phyloP scores from a whole-genome alignment of 2,329 filamentous ascomycete genomes.

The Nectriaceae sp. region DNA sequence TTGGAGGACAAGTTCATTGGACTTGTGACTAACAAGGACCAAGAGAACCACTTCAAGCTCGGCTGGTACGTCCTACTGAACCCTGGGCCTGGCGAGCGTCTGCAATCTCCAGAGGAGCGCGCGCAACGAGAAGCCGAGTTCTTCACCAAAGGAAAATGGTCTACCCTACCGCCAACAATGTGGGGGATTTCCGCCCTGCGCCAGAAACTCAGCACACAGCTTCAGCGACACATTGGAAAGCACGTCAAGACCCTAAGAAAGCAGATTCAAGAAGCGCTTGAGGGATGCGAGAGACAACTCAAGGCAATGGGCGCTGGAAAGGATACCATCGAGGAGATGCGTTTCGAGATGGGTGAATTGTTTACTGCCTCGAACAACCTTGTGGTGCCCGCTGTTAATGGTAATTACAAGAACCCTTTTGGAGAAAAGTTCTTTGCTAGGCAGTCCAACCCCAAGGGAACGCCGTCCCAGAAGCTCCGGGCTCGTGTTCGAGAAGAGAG shows the following conservation, averaged over 20 bases:
- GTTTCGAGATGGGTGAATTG: conserved; percentile 54
- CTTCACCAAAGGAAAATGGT: conserved; percentile 52
- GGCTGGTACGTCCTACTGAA: conserved; percentile 56
- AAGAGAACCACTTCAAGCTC: conserved; percentile 51
- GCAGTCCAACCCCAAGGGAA: conserved; percentile 50
- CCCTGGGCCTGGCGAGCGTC: conserved; percentile 48
- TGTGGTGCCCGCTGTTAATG: conserved; percentile 55
- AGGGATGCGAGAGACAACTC: conserved; percentile 51
- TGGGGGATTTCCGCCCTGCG: conserved; percentile 49
- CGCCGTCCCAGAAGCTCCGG: conserved; percentile 52
- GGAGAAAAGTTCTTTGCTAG: conserved; percentile 53
- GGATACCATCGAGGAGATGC: conserved; percentile 55
- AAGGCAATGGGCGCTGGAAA: conserved; percentile 52
- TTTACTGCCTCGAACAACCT: conserved; percentile 55
- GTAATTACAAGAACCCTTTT: conserved; percentile 57
- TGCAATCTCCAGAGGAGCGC: conserved; percentile 45
- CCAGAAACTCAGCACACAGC: conserved; percentile 50
- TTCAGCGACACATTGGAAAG: conserved; percentile 54
- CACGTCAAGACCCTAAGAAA: conserved; percentile 52
- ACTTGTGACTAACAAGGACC: conserved; percentile 52
- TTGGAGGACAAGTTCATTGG: conserved; percentile 56
- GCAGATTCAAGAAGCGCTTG: conserved; percentile 52
- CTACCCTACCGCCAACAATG: conserved; percentile 47
- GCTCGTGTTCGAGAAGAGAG: conserved; percentile 54
- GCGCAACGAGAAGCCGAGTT: conserved; percentile 47